Base-by-base conservation (phyloP, 768 basidiomycete species). In the Mycena indigotica region DNA sequence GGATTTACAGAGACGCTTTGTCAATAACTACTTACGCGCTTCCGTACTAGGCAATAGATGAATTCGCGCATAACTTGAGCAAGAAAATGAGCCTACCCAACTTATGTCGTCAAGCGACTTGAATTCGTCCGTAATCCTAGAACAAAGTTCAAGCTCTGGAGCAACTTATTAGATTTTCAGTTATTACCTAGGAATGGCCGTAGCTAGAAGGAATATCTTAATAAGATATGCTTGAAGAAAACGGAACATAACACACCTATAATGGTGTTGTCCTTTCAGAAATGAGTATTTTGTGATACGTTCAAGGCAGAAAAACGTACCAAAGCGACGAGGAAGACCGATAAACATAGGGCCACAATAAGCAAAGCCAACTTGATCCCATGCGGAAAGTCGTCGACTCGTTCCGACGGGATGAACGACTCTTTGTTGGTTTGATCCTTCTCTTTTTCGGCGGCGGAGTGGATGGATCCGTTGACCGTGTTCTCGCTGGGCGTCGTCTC, bases 81-180 rank as follows among this genome's bases (percentile, higher is more conserved):
- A 28, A 3, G 19, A 29, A 21, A 28, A 24, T 5, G 29, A 5
- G 28, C 23, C 10, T 13, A 53, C 57, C 57, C 59, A 56, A 26
- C 59, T 55, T 13, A 72, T 66, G 23, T 71, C 64, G 32, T 61
- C 58, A 19, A 73, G 62, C 1, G 67, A 63, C 52, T 73, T 51
- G 50, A 73, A 73, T 32, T 68, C 55, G 29, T 69, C 68, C 15
- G 69, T 69, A 49, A 73, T 71, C 21, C 58, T 58, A 4, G 70
- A 70, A 25, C 15, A 46, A 46, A 46, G 23, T 24, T 46, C 44
- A 46, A 57, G 52, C 12, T 39, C 3, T 41, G 24, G 24, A 28
- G 4, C 12, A 26, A n/a, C n/a, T n/a, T n/a, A n/a, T n/a, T n/a
- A n/a, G n/a, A n/a, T n/a, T n/a, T n/a, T n/a, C n/a, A n/a, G n/a